Percentiles rank a stretch among this genome's conserved stretches.
These are phyloP conservation scores for Pleurotus platypus DNA, from an alignment of 768 basidiomycete genomes.

Conservation along the genomic window DNA sequence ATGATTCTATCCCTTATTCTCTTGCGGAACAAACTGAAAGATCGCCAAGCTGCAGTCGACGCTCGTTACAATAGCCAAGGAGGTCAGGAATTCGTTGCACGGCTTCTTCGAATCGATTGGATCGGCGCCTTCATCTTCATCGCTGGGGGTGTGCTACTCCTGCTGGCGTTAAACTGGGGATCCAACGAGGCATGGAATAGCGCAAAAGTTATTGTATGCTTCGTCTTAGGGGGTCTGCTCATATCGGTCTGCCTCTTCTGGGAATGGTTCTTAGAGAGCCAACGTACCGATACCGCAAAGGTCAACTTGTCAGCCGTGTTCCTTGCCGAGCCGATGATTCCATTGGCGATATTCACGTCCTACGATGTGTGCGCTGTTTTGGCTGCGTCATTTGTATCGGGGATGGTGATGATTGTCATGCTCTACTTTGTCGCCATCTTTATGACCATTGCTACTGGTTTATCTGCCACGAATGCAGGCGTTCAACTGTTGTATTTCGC, in stretches of 20 bases:
- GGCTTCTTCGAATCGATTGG: constrained; percentile 40
- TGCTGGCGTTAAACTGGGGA: constrained; percentile 51
- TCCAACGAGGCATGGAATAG: constrained; percentile 37
- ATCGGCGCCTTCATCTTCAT: constrained; percentile 42
- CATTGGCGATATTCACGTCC: constrained; percentile 38
- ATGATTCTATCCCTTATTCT: constrained; percentile 38
- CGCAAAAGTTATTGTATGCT: constrained; percentile 41
- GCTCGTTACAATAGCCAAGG: background rate
- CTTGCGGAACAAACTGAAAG: constrained; percentile 29
- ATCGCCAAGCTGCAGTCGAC: constrained; percentile 7
- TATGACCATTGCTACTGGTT: constrained; percentile 40
- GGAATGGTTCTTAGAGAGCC: constrained; percentile 37
- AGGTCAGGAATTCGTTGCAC: constrained; percentile 18
- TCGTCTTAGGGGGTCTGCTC: constrained; percentile 40
- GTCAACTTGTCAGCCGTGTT: constrained; percentile 8
- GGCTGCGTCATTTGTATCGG: constrained; percentile 34
- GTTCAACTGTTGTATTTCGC: constrained; percentile 50
- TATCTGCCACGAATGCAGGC: constrained; percentile 35
- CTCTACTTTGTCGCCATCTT: constrained; percentile 56
- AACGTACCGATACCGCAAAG: background rate
- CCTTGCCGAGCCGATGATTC: constrained; percentile 39
- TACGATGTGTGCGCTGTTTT: constrained; percentile 36
- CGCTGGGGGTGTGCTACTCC: constrained; percentile 37
- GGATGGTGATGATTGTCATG: constrained; percentile 48
- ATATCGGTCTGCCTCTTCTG: constrained; percentile 36